Base-by-base conservation (phyloP, 2,329 filamentous ascomycete species). In the Harringtonia aguacate region DNA sequence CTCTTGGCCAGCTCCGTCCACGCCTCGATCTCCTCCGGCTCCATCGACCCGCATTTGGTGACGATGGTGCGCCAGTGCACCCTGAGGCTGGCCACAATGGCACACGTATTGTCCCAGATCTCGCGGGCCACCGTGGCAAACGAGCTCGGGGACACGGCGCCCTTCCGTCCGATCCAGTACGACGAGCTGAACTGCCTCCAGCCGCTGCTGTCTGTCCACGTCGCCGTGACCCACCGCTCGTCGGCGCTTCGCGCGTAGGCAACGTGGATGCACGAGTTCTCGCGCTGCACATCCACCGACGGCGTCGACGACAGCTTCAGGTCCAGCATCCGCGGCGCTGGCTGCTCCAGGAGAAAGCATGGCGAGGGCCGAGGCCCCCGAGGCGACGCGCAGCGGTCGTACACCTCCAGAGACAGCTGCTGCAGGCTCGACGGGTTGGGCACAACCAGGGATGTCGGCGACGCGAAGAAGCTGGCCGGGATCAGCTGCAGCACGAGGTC, bases 401-500 rank as follows among this genome's bases (percentile, higher is more conserved):
- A 92, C 3, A 84, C 76, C 59, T 90, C 84, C 47, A 86, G 69
- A 17, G 82, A 84, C 15, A 89, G 66, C 44, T 67, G 73, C 36
- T 68, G 65, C 52, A 84, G 75, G 14, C 81, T 78, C 6, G 63
- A 58, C 0, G 77, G 73, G 2, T 75, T 68, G 2, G 79, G 73
- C n/a, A 84, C 69, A 1, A 80, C 72, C 14, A 88, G 62, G 3
- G 71, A 70, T 2, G 73, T 72, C 4, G 77, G 67, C 1, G 79
- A 81, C 8, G 81, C 77, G 9, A 92, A 61, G n/a, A 79, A 67
- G 45, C 77, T 74, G 15, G 81, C 69, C 0, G 86, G 81, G 2
- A 94, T 65, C 3, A 94, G 70, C 56, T 94, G 86, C 17, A 94
- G 65, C 4, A 87, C 80, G n/a, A 92, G 57, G 45, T 90, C 84